Evolutionary conservation across 2,329 filamentous ascomycete genomes (phyloP).

Genomic region (Amesomyces nigricolor): DNA sequence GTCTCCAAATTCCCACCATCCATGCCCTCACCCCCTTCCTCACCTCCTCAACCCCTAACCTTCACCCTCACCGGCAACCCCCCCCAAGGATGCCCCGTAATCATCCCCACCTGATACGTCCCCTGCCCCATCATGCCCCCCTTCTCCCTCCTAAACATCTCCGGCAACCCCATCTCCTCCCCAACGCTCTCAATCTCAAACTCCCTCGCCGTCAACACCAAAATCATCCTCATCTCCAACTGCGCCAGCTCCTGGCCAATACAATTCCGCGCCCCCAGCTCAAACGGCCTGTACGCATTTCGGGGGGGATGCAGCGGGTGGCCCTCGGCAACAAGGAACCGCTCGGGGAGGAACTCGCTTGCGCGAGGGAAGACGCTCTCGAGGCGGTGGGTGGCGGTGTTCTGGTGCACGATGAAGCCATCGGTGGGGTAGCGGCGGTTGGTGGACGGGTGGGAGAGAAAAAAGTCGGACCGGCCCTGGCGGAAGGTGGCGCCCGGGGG

Average conservation of each 20-base stretch:
- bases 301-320: slow-evolving; percentile 23
- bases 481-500: slow-evolving; percentile 43
- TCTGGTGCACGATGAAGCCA: slow-evolving; percentile 29
- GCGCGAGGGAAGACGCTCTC: slow-evolving; percentile 37
- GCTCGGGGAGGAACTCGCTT: slow-evolving; percentile 38
- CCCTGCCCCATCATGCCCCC: slow-evolving; percentile 24
- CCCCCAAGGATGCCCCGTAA: slow-evolving; percentile 26
- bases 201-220: slow-evolving; percentile 44
- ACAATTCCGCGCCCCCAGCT: slow-evolving; percentile 47
- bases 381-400: slow-evolving; percentile 29
- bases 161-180: slow-evolving; percentile 15
- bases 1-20: too few species aligned
- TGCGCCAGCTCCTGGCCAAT: slow-evolving; percentile 52
- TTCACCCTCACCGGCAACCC: slow-evolving; percentile 12
- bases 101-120: slow-evolving; percentile 26
- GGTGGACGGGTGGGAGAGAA: slow-evolving; percentile 38
- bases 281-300: slow-evolving; percentile 49
- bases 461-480: slow-evolving; percentile 31
- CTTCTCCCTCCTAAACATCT: slow-evolving; percentile 24
- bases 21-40: too few species aligned
- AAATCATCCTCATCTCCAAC: slow-evolving; percentile 45
- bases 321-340: slow-evolving; percentile 3
- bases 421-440: slow-evolving; percentile 38
- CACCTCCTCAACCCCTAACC: background rate
- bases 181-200: slow-evolving; percentile 40